phyloP scores from a whole-genome alignment of 148 eudicot species.

The Polygonum maritimum region DNA sequence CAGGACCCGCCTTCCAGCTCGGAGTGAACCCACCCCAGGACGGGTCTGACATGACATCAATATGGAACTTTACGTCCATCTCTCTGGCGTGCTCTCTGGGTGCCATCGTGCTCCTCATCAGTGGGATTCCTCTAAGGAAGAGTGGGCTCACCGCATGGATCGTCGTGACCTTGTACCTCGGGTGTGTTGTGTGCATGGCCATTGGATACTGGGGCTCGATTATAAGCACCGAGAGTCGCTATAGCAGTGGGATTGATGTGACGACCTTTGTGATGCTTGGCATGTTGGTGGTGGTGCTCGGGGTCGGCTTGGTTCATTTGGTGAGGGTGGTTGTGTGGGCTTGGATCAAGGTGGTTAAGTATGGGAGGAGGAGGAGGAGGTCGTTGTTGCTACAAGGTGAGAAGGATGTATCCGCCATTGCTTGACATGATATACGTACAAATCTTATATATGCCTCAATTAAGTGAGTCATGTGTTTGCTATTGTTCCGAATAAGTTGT shows the following conservation, averaged over 20 bases:
- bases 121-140: constrained; percentile 21
- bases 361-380: not conserved
- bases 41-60: not conserved
- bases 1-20: constrained; percentile 5
- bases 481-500: too few species aligned
- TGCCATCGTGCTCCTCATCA: constrained; percentile 13
- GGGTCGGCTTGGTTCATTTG: not conserved
- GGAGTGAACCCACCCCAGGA: constrained; percentile 13
- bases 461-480: too few species aligned
- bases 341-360: not conserved
- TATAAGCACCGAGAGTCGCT: not conserved
- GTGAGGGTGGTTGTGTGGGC: not conserved
- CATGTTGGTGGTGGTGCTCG: not conserved
- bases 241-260: not conserved
- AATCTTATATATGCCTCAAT: not conserved
- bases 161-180: not conserved
- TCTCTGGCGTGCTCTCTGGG: constrained; percentile 19
- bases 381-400: not conserved
- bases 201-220: not conserved
- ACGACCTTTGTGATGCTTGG: not conserved
- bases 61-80: not conserved
- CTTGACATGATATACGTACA: not conserved
- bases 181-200: not conserved
- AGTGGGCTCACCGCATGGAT: constrained; percentile 22
- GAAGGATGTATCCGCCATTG: not conserved